Base-by-base conservation (phyloP, 2,329 filamentous ascomycete genomes). In the Davidsoniella australis region DNA sequence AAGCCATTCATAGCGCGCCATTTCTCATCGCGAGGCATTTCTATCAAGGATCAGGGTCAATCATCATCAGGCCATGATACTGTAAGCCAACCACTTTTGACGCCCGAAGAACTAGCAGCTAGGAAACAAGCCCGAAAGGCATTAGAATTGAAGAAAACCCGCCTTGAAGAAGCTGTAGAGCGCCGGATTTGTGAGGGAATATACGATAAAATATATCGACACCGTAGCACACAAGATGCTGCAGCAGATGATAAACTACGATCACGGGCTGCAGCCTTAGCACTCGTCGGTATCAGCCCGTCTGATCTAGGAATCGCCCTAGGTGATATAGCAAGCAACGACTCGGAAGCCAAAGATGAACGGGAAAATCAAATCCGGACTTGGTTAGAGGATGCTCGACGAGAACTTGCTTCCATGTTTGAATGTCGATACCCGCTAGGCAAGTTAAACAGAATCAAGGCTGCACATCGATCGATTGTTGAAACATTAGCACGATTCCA, bases 191-290 rank as follows among this genome's bases (percentile, higher is more conserved):
- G 85, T 59, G 86, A 94, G 60, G 79, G 80, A 48, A 80, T 89
- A 42, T 96, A 96, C 60, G 73, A 80, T 51, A 80, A 83, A 55
- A 85, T 98, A 61, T 98, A 89, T 73, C 79, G 87, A 43, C 91
- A 98, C 62, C 78, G 82, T 53, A 91, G 75, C 61, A 94, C 89
- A 0, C 80, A 96, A 58, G 91, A 98, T 60, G 89, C 95, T 63
- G 88, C 91, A 10, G 77, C 89, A 59, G 91, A 98, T 61, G 88
- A 94, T 58, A 95, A 94, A 61, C 70, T 98, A 46, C 78, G 91
- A 26, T 98, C 91, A 8, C 91, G 94, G 59, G 95, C 88, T 1
- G 89, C 89, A 17, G 87, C 91, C 1, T 67, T 98, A 41, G 76
- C 82, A 2, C 69, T 98, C n/a, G 85, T 98, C 16, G 89, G 87